Evolutionary conservation across 352 stramenopile species (phyloP), one percentile per base, ranked within the genome.

Genomic region (Phytophthora megakarya): DNA sequence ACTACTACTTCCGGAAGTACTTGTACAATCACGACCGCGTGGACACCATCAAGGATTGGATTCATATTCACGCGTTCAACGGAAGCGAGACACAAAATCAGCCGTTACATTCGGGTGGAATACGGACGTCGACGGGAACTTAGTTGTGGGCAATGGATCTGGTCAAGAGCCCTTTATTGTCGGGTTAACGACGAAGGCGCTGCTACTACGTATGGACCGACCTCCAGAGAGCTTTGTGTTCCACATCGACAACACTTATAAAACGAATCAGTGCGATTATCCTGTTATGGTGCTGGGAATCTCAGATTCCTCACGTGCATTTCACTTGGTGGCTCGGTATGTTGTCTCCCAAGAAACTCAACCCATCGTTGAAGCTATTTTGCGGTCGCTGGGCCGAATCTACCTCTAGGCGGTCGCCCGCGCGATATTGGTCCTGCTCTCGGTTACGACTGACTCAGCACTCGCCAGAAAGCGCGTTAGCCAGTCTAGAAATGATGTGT

Each of bases 11-110:
- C 0, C 45, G 45, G 1, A 61, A 23, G 1, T 6, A 67, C 3
- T n/a, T 61, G 1, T 22, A 48, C 1, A 59, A 55, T 12, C 19
- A 66, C 10, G 58, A 66, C 12, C 38, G 48, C 10, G 21, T 61
- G 2, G 11, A 48, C 3, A 49, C 52, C 2, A 9, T 66, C 1
- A 49, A 19, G 13, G 12, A 22, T 1, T 65, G 57, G 46, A 12
- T 65, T 1, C 13, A 38, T 19, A 38, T 0, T 13, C 9, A 11
- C 1, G 26, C 38, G 1, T 65, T 33, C 22, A 40, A 3, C 12
- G 46, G 57, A n/a, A 13, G 3, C 0, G 30, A 39, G 12, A 0
- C 9, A 9, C 45, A 40, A n/a, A 9, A 38, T 3, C 15, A 65
- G 30, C 16, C 46, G 1, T 59, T 65, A 59, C 39, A 3, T 59